These are phyloP conservation scores for Ciborinia camelliae DNA, from an alignment of 2,329 filamentous ascomycete species.

Conservation along the genomic window DNA sequence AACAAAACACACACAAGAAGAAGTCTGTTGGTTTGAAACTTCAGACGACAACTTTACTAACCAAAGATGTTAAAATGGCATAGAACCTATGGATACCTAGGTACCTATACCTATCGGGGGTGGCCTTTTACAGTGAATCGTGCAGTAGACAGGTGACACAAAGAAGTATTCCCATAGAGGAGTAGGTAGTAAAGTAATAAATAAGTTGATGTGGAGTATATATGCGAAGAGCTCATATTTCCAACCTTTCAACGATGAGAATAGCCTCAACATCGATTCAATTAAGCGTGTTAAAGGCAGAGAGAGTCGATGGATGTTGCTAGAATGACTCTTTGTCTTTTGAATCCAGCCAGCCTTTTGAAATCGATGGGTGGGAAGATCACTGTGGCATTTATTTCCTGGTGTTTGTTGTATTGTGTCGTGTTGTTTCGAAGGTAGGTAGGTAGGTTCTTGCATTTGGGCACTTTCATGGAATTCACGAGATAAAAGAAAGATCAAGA, in stretches of 20 bases:
- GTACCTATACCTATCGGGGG: too few relatives aligned
- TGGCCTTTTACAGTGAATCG: neutral
- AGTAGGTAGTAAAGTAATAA: too few relatives aligned
- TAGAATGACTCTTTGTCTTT: neutral
- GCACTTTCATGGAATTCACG: neutral
- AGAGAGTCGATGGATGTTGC: neutral
- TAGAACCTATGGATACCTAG: too few relatives aligned
- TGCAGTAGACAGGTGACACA: neutral
- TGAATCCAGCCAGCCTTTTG: neutral
- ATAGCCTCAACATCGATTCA: neutral
- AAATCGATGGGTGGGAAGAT: neutral
- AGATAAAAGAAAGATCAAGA: neutral
- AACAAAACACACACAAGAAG: too few relatives aligned
- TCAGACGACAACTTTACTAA: neutral
- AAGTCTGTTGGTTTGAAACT: too few relatives aligned
- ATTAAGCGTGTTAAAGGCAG: too few relatives aligned
- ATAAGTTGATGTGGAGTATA: neutral
- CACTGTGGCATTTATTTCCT: neutral
- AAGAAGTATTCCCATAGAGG: too few relatives aligned
- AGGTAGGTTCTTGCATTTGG: too few relatives aligned
- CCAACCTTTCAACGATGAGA: neutral
- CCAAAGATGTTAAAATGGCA: neutral
- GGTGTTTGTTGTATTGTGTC: neutral
- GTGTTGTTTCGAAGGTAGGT: too few relatives aligned
- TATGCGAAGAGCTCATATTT: neutral